Conservation (phyloP, 192 early-diverging fungal species). For the Backusella mclennaniae region DNA sequence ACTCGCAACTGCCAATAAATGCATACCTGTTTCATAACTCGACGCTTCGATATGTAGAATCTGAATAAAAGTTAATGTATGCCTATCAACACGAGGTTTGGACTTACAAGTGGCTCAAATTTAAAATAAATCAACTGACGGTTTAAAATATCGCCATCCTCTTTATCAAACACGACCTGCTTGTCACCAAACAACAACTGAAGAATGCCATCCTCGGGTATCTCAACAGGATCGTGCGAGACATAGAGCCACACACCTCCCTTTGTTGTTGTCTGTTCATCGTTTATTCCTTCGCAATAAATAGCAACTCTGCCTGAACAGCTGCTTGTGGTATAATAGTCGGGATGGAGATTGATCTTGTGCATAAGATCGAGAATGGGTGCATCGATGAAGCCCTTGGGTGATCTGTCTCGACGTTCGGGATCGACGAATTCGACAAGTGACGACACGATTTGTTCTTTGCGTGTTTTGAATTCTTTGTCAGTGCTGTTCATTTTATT, state of each 20-base stretch:
- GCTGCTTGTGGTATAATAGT: constrained; percentile 54
- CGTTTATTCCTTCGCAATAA: constrained; percentile 45
- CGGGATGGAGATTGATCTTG: constrained; percentile 48
- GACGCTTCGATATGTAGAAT: constrained; percentile 54
- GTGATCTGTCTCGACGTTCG: constrained; percentile 46
- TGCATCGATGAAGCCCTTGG: constrained; percentile 54
- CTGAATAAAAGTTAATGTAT: constrained; percentile 7
- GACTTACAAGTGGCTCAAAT: constrained; percentile 53
- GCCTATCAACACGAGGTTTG: not conserved
- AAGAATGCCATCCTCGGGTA: constrained; percentile 25
- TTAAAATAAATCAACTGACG: constrained; percentile 47
- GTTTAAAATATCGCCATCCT: not conserved
- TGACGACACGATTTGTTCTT: constrained; percentile 20
- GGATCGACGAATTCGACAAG: constrained; percentile 40
- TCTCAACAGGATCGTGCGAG: constrained; percentile 43
- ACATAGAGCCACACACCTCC: constrained; percentile 53
- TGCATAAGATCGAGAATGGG: constrained; percentile 47
- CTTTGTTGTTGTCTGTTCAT: constrained; percentile 34
- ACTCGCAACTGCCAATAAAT: constrained; percentile 41
- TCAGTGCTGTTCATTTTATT: not conserved
- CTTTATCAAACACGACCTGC: constrained; percentile 3
- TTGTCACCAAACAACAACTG: constrained; percentile 37
- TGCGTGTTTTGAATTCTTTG: constrained; percentile 14
- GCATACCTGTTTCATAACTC: constrained; percentile 43
- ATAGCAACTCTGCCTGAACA: constrained; percentile 54